Percentiles rank a stretch among this genome's conserved stretches.
Conservation (phyloP, 805 yeast species). For the Yarrowia bubula region DNA sequence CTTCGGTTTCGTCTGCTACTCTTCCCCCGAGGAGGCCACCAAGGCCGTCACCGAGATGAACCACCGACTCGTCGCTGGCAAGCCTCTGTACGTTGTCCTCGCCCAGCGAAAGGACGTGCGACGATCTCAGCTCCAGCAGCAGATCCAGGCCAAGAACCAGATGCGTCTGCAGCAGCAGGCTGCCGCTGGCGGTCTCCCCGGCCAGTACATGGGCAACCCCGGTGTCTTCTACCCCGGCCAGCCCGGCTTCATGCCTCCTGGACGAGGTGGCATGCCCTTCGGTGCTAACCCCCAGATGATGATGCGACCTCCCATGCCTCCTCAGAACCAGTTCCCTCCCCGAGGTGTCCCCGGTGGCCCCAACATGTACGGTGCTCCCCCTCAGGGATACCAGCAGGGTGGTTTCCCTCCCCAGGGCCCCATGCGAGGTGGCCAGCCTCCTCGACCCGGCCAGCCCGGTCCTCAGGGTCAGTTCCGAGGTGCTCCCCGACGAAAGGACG, state of each 20-base stretch:
- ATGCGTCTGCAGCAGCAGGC: conserved; percentile 97
- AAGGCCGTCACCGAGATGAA: conserved; percentile 98
- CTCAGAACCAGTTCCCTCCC: conserved; percentile 46
- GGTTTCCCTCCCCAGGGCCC: conserved; percentile 35
- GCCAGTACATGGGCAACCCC: conserved; percentile 75
- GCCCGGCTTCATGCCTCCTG: conserved; percentile 82
- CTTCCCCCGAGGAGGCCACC: conserved; percentile 97
- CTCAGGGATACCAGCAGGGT: conserved; percentile 53
- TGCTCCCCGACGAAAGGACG: conserved; percentile 30
- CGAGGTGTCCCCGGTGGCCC: conserved; percentile 79
- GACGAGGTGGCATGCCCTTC: conserved; percentile 57
- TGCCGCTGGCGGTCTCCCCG: conserved; percentile 68
- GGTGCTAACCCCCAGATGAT: conserved; percentile 42
- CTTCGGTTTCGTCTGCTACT: conserved; percentile 97
- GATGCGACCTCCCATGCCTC: conserved; percentile 40
- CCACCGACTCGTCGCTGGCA: conserved; percentile 90
- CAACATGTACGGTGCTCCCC: conserved; percentile 71
- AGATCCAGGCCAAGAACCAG: conserved; percentile 96
- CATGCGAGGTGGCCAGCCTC: conserved; percentile 36
- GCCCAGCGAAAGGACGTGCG: conserved; percentile 99
- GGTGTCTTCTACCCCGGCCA: conserved; percentile 72
- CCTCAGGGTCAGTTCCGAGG: conserved; percentile 28
- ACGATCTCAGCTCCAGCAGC: conserved; percentile 95
- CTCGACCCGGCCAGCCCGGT: conserved; percentile 33
- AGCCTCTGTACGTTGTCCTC: conserved; percentile 96